These are phyloP conservation scores for Volvariella surrecta DNA, from an alignment of 1,284 basidiomycete genomes.

Conservation along the genomic window DNA sequence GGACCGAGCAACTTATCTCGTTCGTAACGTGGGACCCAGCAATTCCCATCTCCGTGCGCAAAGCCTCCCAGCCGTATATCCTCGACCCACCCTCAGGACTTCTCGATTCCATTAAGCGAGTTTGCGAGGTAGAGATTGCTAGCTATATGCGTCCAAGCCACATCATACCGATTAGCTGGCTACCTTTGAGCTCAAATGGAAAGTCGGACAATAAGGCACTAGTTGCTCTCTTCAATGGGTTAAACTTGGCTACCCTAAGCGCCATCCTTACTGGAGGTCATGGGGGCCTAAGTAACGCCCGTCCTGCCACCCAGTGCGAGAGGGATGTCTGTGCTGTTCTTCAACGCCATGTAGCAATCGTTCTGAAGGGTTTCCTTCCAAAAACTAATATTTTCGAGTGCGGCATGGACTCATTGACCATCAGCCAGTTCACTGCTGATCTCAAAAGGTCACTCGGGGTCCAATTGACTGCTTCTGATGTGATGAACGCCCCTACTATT, in stretches of 20 bases:
- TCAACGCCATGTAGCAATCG: conserved; percentile 13
- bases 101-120: conserved; percentile 23
- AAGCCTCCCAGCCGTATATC: conserved; percentile 24
- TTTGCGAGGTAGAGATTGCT: conserved; percentile 33
- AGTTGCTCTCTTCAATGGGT: conserved; percentile 25
- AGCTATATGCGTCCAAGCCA: conserved; percentile 46
- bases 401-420: conserved; percentile 36
- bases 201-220: conserved; percentile 38
- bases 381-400: conserved; percentile 34
- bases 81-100: conserved; percentile 22
- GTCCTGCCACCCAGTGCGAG: conserved; percentile 15
- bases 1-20: conserved; percentile 37
- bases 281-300: conserved; percentile 6
- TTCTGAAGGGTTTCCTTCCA: conserved; percentile 12
- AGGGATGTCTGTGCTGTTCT: conserved; percentile 15
- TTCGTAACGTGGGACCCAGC: conserved; percentile 32
- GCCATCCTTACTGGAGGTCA: conserved; percentile 13
- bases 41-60: conserved; percentile 27
- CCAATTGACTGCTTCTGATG: conserved; percentile 26
- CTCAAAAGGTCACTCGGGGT: conserved; percentile 23
- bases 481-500: conserved; percentile 32
- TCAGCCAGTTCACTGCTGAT: conserved; percentile 28
- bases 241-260: conserved; percentile 19
- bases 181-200: conserved; percentile 40
- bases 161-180: conserved; percentile 36